These are phyloP conservation scores for Drosera capensis DNA, from an alignment of 148 eudicot genomes.

Conservation along the genomic window DNA sequence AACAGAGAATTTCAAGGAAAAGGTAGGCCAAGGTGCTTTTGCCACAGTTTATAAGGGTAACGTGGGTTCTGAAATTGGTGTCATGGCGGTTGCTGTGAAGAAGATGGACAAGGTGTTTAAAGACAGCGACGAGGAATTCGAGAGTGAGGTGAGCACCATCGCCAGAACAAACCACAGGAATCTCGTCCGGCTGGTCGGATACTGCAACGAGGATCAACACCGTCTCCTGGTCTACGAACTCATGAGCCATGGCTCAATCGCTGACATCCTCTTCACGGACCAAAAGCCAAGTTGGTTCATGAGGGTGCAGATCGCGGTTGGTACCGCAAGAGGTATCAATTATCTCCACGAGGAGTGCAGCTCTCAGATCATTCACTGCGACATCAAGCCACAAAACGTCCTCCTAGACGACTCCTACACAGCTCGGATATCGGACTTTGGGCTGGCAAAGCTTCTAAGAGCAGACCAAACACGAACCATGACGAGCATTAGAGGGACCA, in stretches of 20 bases:
- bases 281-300: constrained; percentile 19
- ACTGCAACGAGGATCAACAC: constrained; percentile 29
- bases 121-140: constrained; percentile 30
- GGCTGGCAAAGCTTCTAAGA: constrained; percentile 39
- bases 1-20: background rate
- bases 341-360: constrained; percentile 47
- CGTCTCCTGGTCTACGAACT: constrained; percentile 31
- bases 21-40: background rate
- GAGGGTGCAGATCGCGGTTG: constrained; percentile 17
- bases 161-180: constrained; percentile 31
- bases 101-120: background rate
- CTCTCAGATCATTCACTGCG: constrained; percentile 51
- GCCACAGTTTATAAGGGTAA: background rate
- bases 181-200: constrained; percentile 26
- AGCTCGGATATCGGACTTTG: constrained; percentile 45
- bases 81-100: background rate
- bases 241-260: constrained; percentile 29
- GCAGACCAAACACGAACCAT: constrained; percentile 28
- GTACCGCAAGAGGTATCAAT: constrained; percentile 22
- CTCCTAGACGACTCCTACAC: constrained; percentile 30
- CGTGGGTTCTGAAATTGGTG: background rate
- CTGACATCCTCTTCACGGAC: constrained; percentile 21
- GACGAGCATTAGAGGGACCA: constrained; percentile 46
- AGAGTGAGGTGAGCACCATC: constrained; percentile 24
- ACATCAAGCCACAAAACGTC: constrained; percentile 53